A percentile compares a stretch with the other conserved stretches of the same genome.
Evolutionary conservation across 176 grass and related monocot genomes (phyloP).

Genomic region (Eremochloa ophiuroides): DNA sequence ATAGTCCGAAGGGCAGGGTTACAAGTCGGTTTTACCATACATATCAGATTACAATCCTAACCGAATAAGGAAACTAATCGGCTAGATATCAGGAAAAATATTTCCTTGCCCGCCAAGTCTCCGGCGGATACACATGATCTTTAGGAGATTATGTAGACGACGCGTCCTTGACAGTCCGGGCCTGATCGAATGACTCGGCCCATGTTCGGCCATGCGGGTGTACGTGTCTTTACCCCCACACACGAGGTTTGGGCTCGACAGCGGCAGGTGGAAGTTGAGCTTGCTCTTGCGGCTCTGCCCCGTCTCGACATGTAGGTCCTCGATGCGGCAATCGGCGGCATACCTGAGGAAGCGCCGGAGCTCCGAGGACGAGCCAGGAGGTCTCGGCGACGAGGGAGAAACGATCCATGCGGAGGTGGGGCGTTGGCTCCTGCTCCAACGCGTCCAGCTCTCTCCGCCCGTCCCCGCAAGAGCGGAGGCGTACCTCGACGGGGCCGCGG

Average conservation of each 20-base stretch:
- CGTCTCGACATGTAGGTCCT: conserved; percentile 38
- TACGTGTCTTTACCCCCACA: too few relatives aligned
- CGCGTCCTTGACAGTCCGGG: too few relatives aligned
- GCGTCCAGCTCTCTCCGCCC: background rate
- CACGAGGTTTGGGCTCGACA: conserved; percentile 24
- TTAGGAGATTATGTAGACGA: too few relatives aligned
- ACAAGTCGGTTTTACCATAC: too few relatives aligned
- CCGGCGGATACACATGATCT: too few relatives aligned
- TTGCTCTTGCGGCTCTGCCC: background rate
- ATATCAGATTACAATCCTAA: too few relatives aligned
- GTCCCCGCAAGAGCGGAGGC: background rate
- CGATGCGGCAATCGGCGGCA: conserved; percentile 30
- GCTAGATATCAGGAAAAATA: too few relatives aligned
- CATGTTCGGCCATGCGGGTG: too few relatives aligned
- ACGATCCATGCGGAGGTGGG: conserved; percentile 41
- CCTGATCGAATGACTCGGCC: too few relatives aligned
- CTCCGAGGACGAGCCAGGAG: background rate
- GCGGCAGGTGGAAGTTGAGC: conserved; percentile 19
- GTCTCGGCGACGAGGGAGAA: conserved; percentile 24
- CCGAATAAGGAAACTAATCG: too few relatives aligned
- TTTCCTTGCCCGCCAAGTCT: too few relatives aligned
- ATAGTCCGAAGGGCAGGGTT: too few relatives aligned
- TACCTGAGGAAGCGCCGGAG: conserved; percentile 30
- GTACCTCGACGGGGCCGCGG: background rate
- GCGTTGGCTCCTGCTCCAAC: background rate